Conservation (phyloP, 768 basidiomycete species). For the Pulveroboletus sp. region DNA sequence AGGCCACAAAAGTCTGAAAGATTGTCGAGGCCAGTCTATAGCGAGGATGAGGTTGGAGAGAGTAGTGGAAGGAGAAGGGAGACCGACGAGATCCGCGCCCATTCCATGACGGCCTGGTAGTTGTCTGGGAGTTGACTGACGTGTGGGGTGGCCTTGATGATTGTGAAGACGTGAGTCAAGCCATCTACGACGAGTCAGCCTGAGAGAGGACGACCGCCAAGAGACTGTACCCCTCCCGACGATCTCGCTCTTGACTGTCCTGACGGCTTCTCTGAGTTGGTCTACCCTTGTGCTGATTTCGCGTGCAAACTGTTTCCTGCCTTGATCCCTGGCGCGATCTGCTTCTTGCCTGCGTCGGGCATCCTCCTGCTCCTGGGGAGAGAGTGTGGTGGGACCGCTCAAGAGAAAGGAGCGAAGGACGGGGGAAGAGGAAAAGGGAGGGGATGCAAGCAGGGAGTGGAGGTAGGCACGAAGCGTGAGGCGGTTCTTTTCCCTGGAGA, state of each 20-base stretch:
- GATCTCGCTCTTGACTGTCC: constrained; percentile 91
- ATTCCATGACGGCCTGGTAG: constrained; percentile 89
- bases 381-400: constrained; percentile 67
- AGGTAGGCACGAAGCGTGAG: constrained; percentile 92
- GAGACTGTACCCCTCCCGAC: constrained; percentile 68
- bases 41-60: constrained; percentile 9
- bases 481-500: constrained; percentile 92
- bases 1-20: constrained; percentile 91
- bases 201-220: neutral
- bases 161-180: constrained; percentile 81
- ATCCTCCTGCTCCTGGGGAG: constrained; percentile 75
- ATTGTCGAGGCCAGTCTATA: constrained; percentile 90
- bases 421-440: constrained; percentile 77
- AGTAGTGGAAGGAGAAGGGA: neutral
- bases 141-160: constrained; percentile 77
- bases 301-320: constrained; percentile 75
- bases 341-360: constrained; percentile 80
- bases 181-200: constrained; percentile 56
- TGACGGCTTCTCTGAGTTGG: constrained; percentile 76
- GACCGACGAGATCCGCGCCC: constrained; percentile 94
- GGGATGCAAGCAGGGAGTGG: constrained; percentile 69
- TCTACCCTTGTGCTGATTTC: constrained; percentile 90
- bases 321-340: constrained; percentile 84
- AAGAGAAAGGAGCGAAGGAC: constrained; percentile 85
- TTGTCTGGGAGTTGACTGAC: constrained; percentile 78